phyloP scores from a whole-genome alignment of 495 filamentous ascomycete species.

The Ascobolus immersus region DNA sequence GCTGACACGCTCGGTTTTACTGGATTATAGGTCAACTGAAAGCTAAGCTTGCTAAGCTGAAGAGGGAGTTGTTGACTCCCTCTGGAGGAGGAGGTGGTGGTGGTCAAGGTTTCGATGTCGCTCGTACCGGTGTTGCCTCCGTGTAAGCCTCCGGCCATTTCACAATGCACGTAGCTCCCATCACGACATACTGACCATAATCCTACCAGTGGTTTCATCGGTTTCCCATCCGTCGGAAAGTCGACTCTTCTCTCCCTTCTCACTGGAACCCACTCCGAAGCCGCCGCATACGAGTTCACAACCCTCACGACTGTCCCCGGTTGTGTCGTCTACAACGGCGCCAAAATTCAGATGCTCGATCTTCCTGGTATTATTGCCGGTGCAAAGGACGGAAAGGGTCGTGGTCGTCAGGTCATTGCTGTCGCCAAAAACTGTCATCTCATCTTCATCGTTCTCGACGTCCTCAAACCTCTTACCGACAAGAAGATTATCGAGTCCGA shows the following conservation, averaged over 20 bases:
- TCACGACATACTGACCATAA: conserved; percentile 8
- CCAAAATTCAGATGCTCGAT: conserved; percentile 96
- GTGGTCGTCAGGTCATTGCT: conserved; percentile 94
- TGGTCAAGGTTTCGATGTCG: conserved; percentile 87
- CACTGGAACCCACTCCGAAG: conserved; percentile 93
- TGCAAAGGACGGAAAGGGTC: conserved; percentile 92
- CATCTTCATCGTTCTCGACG: conserved; percentile 95
- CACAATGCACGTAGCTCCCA: not conserved
- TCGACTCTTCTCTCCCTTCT: conserved; percentile 86
- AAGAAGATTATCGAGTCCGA: conserved; percentile 94
- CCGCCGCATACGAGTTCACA: conserved; percentile 92
- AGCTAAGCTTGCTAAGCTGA: conserved; percentile 93
- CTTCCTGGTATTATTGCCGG: conserved; percentile 96
- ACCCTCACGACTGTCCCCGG: conserved; percentile 93
- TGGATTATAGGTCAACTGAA: conserved; percentile 82
- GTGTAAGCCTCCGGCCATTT: conserved; percentile 37
- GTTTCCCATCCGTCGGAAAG: conserved; percentile 93
- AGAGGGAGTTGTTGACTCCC: conserved; percentile 81
- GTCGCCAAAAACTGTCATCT: conserved; percentile 96
- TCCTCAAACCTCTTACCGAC: conserved; percentile 93
- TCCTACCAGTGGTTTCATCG: no score
- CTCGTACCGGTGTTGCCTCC: conserved; percentile 88
- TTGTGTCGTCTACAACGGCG: conserved; percentile 88
- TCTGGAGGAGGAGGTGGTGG: conserved; percentile 56
- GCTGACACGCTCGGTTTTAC: conserved; percentile 18